These are phyloP conservation scores for Sugiyamaella chiloensis DNA, from an alignment of 805 yeast genomes.

Conservation along the genomic window DNA sequence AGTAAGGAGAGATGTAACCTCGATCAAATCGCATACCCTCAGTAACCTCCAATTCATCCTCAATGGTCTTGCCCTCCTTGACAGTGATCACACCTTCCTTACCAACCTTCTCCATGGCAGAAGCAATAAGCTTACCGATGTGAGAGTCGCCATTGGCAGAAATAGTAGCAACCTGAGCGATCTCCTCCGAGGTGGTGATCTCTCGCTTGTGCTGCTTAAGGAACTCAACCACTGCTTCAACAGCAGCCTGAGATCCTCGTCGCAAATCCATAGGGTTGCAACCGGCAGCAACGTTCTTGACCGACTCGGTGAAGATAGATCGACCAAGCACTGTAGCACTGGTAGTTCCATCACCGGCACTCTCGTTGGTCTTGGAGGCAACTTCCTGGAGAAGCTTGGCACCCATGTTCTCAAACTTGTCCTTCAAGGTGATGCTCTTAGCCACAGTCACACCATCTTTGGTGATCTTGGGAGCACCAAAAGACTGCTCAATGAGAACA, in stretches of 20 bases:
- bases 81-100: constrained; percentile 98
- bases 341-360: constrained; percentile 99
- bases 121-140: constrained; percentile 85
- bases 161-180: constrained; percentile 97
- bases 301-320: constrained; percentile 91
- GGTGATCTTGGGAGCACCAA: constrained; percentile 96
- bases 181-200: constrained; percentile 89
- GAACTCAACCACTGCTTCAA: constrained; percentile 83
- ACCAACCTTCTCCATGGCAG: constrained; percentile 98
- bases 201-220: constrained; percentile 84
- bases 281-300: constrained; percentile 97
- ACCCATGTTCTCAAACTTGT: constrained; percentile 94
- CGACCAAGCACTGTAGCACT: constrained; percentile 96
- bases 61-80: constrained; percentile 94
- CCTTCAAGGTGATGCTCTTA: constrained; percentile 71
- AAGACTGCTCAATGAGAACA: constrained; percentile 93
- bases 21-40: constrained; percentile 99
- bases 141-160: constrained; percentile 95
- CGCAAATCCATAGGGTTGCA: constrained; percentile 98
- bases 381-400: constrained; percentile 95
- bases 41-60: constrained; percentile 92
- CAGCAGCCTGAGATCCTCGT: constrained; percentile 96
- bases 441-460: constrained; percentile 99
- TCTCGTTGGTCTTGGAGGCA: constrained; percentile 93
- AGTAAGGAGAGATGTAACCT: constrained; percentile 95